Conservation (phyloP, 305 asterid species). For the Vinca major region DNA sequence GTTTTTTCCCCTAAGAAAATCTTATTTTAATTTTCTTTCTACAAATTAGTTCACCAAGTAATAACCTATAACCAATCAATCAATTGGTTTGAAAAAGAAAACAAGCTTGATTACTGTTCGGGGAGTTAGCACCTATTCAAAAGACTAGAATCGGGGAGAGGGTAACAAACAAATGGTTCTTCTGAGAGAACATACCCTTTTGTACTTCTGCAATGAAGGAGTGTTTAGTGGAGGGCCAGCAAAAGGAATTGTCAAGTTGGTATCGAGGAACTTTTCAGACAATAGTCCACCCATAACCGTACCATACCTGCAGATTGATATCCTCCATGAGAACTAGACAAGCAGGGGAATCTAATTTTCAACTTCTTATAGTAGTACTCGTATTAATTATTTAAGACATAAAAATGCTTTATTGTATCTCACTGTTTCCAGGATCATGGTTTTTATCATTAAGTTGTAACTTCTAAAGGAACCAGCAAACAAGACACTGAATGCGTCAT, state of each 20-base stretch:
- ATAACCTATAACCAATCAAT: background rate
- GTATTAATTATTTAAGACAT: no score
- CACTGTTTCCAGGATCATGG: background rate
- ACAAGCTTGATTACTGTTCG: background rate
- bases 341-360: slow-evolving; percentile 1
- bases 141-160: background rate
- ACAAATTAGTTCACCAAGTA: background rate
- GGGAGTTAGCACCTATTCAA: background rate
- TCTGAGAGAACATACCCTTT: slow-evolving; percentile 44
- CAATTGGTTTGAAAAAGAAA: background rate
- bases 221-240: slow-evolving; percentile 85
- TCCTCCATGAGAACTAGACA: slow-evolving; percentile 12
- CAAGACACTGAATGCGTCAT: background rate
- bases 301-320: slow-evolving; percentile 58
- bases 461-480: background rate
- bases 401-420: background rate
- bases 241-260: slow-evolving; percentile 77
- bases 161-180: background rate
- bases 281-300: slow-evolving; percentile 95
- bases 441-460: background rate
- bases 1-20: background rate
- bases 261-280: slow-evolving; percentile 85
- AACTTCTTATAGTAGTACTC: background rate
- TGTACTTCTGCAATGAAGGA: slow-evolving; percentile 94
- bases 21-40: background rate